Conservation (phyloP, 352 stramenopile genomes). For the Poterioochromonas sp. region DNA sequence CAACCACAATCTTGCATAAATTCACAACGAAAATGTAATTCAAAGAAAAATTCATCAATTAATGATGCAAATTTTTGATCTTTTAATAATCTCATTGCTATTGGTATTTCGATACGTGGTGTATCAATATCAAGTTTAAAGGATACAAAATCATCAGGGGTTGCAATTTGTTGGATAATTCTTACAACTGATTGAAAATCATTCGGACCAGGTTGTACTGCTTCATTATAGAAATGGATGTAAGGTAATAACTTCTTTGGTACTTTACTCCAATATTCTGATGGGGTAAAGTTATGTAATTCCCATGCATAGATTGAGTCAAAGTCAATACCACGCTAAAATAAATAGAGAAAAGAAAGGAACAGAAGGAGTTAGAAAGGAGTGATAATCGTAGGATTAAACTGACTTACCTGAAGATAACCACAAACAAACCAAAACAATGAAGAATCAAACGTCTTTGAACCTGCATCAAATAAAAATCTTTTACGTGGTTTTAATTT, state of each 20-base stretch:
- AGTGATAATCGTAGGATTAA: not conserved
- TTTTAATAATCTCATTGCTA: not conserved
- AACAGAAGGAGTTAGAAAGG: not conserved
- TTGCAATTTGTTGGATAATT: not conserved
- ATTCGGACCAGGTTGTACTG: not conserved
- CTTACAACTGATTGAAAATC: not conserved
- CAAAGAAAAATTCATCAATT: constrained; percentile 30
- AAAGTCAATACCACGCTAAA: not conserved
- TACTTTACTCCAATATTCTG: not conserved
- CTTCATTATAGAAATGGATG: not conserved
- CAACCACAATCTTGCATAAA: constrained; percentile 6
- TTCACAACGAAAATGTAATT: constrained; percentile 24
- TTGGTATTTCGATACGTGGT: constrained; percentile 9
- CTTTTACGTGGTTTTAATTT: not conserved
- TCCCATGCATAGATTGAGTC: not conserved
- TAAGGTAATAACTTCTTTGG: not conserved
- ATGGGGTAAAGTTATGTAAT: not conserved
- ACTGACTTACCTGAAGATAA: not conserved
- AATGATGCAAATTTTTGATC: not conserved
- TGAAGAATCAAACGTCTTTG: not conserved
- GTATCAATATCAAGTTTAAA: constrained; percentile 26
- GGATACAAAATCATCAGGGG: constrained; percentile 3
- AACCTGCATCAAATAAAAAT: not conserved
- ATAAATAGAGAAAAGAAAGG: not conserved
- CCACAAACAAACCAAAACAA: not conserved